A percentile compares a stretch with the other conserved stretches of the same genome.
These are phyloP conservation scores for Dalbergia oliveri DNA, from an alignment of 306 rosid genomes.

Conservation along the genomic window DNA sequence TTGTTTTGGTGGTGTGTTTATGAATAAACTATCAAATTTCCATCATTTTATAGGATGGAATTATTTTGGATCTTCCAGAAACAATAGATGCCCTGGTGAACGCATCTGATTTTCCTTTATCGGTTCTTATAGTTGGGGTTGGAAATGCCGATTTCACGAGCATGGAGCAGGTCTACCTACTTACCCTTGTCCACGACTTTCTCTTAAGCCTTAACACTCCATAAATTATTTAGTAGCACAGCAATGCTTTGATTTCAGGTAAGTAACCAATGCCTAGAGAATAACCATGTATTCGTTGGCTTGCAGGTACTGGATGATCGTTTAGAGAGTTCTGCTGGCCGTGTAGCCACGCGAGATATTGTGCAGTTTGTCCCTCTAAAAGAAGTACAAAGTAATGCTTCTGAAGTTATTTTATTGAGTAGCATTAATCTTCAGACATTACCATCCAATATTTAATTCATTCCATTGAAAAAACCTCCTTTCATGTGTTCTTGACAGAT, in stretches of 20 bases:
- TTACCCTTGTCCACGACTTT: slow-evolving; percentile 10
- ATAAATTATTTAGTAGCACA: not conserved
- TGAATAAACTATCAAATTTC: not conserved
- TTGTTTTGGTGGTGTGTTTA: not conserved
- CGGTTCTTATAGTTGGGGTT: slow-evolving; percentile 88
- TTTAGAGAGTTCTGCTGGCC: slow-evolving; percentile 72
- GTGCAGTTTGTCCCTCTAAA: slow-evolving; percentile 90
- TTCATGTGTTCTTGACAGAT: slow-evolving; percentile 42
- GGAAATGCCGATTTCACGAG: slow-evolving; percentile 79
- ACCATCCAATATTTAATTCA: not conserved
- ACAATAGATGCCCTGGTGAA: slow-evolving; percentile 77
- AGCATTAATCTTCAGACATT: not conserved
- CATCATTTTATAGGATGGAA: slow-evolving; percentile 74
- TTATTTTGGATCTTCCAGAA: slow-evolving; percentile 88
- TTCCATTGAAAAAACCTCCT: not conserved
- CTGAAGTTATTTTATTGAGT: not conserved
- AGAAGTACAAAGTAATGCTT: slow-evolving; percentile 66
- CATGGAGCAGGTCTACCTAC: slow-evolving; percentile 70
- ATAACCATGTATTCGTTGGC: slow-evolving; percentile 26
- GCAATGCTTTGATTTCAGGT: not conserved
- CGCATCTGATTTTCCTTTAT: slow-evolving; percentile 92
- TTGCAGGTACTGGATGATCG: slow-evolving; percentile 77
- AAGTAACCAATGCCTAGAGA: not conserved
- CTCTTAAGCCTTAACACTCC: not conserved
- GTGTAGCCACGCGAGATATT: slow-evolving; percentile 77